Conservation (phyloP, 2,329 filamentous ascomycete genomes). For the Penicillium paneum region DNA sequence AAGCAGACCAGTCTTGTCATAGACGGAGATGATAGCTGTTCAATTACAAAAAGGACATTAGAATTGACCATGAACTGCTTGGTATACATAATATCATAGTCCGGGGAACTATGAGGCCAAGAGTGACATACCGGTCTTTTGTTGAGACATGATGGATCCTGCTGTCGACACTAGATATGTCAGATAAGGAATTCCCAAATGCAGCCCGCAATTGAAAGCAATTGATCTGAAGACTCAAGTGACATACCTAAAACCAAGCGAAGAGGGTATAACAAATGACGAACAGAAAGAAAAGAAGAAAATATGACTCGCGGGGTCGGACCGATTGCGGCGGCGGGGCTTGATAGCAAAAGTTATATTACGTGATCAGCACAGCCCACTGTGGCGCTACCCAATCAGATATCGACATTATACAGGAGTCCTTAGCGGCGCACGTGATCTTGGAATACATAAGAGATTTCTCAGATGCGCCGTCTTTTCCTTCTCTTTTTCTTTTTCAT, state of each 20-base stretch:
- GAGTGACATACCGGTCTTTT: conserved; percentile 39
- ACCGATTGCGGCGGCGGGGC: conserved; percentile 25
- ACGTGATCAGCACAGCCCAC: conserved; percentile 7
- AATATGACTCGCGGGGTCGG: conserved; percentile 26
- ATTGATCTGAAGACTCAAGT: neutral
- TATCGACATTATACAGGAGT: neutral
- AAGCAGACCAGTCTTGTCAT: conserved; percentile 94
- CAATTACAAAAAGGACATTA: conserved; percentile 8
- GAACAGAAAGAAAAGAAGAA: conserved; percentile 20
- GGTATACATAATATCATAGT: conserved; percentile 16
- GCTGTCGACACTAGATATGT: conserved; percentile 24
- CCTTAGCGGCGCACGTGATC: conserved; percentile 18
- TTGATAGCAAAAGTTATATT: conserved; percentile 1
- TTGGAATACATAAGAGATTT: conserved; percentile 17
- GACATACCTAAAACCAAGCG: conserved; percentile 21
- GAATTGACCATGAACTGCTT: conserved; percentile 16
- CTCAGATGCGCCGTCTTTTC: conserved; percentile 19
- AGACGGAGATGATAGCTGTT: conserved; percentile 89
- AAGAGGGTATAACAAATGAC: conserved; percentile 14
- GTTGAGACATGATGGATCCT: conserved; percentile 37
- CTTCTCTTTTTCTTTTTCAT: conserved; percentile 43
- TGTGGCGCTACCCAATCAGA: neutral
- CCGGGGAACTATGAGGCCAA: conserved; percentile 21
- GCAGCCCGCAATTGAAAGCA: conserved; percentile 1
- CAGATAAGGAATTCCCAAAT: conserved; percentile 7